Base-by-base conservation (phyloP, 129 eudicot genomes). In the Smallanthus sonchifolius region DNA sequence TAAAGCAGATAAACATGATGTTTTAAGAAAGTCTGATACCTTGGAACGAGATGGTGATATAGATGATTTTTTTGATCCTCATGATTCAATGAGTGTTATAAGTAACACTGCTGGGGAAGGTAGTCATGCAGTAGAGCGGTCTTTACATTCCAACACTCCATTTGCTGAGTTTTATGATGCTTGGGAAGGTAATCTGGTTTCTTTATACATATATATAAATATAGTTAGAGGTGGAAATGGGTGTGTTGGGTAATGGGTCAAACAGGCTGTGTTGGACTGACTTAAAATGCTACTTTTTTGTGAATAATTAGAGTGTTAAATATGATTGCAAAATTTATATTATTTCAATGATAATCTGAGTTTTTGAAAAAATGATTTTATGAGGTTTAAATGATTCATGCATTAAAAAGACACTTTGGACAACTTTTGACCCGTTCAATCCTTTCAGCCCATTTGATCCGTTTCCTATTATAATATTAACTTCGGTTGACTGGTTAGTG, bases 91-190 rank as follows among this genome's bases (percentile, higher is more conserved):
- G 85, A 88, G 97, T 66, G 79, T 75, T 7, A 80, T 48, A 82
- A 90, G 95, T 78, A 73, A 64, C 69, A 73, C 73, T 63, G 93
- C 82, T 40, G 86, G 77, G 61, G 91, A 89, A 69, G 75, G 64
- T 77, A 81, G 34, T 47, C 63, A 38, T 48, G 94, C 59, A 73
- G 57, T 68, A 28, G 96, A 93, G 15, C 84, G 79, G 66, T 49
- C 84, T 38, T 67, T 79, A 59, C 73, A 39, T 69, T 54, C 67
- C 38, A 19, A 75, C 55, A 82, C 91, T 15, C 89, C 92, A 10
- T 42, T 74, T 69, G 80, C 89, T 40, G 97, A 90, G 88, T 93
- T 90, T 78, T 93, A 76, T 83, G 98, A 93, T 90, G 98, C 98
- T 52, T 86, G 95, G 92, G 98, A 93, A 84, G 98, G 98, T 93